A percentile compares a stretch with the other conserved stretches of the same genome.
Conservation (phyloP, 106 monocot species). For the Chionographis japonica region DNA sequence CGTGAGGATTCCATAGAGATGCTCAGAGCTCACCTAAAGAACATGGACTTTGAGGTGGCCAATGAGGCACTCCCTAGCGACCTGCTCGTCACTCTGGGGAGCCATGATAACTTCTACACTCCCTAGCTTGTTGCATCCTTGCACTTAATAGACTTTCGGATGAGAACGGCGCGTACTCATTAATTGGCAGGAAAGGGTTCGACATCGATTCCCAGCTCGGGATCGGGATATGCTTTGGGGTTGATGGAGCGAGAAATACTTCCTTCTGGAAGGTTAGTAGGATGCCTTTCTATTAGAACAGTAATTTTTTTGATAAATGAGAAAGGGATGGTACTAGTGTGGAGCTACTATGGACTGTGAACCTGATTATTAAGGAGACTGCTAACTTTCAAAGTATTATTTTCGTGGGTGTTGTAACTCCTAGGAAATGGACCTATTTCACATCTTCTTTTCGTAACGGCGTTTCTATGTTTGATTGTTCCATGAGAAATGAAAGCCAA, state of each 20-base stretch:
- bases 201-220: slow-evolving; percentile 49
- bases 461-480: neutral
- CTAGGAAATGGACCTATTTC: no score
- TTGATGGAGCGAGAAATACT: slow-evolving; percentile 47
- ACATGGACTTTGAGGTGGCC: slow-evolving; percentile 26
- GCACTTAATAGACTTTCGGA: neutral
- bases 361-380: no score
- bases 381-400: no score
- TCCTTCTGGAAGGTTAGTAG: slow-evolving; percentile 49
- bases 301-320: neutral
- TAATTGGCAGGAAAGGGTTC: slow-evolving; percentile 21
- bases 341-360: no score
- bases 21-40: slow-evolving; percentile 30
- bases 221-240: slow-evolving; percentile 30
- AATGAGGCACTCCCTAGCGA: slow-evolving; percentile 10
- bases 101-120: slow-evolving; percentile 35
- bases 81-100: slow-evolving; percentile 35
- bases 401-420: no score
- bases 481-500: no score
- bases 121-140: neutral
- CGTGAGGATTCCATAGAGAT: slow-evolving; percentile 44
- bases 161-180: neutral
- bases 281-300: neutral
- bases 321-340: no score
- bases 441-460: no score